phyloP scores from a whole-genome alignment of 345 rosid species.

The Citrus reticulata region DNA sequence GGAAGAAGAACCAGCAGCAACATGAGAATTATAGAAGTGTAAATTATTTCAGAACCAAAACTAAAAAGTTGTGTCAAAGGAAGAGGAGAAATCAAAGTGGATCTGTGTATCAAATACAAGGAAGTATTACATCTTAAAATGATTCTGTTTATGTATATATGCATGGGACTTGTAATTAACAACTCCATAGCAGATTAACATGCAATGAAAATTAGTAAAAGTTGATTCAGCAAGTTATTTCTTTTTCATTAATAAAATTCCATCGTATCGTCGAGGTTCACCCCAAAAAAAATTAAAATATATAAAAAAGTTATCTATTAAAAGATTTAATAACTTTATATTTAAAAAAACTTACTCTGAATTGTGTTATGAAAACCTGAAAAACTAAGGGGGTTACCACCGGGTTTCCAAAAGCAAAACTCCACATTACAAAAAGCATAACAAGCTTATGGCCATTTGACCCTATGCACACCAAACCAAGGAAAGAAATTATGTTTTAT shows the following conservation, averaged over 20 bases:
- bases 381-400: background rate
- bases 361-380: background rate
- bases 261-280: too few relatives aligned
- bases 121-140: background rate
- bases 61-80: background rate
- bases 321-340: background rate
- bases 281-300: too few relatives aligned
- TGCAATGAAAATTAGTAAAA: background rate
- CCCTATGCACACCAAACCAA: background rate
- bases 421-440: background rate
- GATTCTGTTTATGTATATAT: background rate
- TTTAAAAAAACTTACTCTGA: background rate
- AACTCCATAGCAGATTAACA: background rate
- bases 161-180: background rate
- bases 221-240: background rate
- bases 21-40: background rate
- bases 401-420: background rate
- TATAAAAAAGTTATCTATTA: background rate
- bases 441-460: background rate
- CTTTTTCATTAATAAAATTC: background rate
- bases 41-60: background rate
- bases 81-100: background rate
- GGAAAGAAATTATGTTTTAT: background rate
- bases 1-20: background rate
- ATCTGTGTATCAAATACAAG: background rate